Evolutionary conservation across 495 filamentous ascomycete genomes (phyloP), one percentile per base, ranked within the genome.

Genomic region (Penicillium waksmanii): DNA sequence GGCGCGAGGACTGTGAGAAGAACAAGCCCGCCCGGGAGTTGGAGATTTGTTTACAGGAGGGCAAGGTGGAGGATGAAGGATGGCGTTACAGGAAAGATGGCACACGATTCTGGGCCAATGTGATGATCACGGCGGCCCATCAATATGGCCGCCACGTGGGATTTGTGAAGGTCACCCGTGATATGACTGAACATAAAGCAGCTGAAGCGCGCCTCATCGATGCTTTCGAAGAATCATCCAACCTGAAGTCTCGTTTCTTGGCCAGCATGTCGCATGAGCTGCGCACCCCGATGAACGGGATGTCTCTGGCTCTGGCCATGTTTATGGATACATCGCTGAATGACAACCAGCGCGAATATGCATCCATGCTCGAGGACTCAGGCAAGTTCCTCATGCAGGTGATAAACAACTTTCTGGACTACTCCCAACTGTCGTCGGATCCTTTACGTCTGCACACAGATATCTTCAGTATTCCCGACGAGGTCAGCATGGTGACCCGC

Each of bases 251-350:
- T 19, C 84, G 86, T 27, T 90, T 89, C 56, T 69, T 90, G 18
- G 87, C 87, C 34, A 90, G 89, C 74, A 96, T 96, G 91, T 89
- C 85, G 25, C 92, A 96, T 72, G 92, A 96, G 72, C 92, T 96
- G 56, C 82, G 92, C 42, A 96, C 92, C 5, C 87, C 87, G 7
- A 89, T 89, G 68, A 84, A 85, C 4, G 89, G 89, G 17, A 88
- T 92, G 64, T 85, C 89, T 50, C 84, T 89, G 34, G 90, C 91
- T 78, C 77, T 87, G 6, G 85, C 90, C 47, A 79, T 91, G 55
- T 73, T 93, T 27, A 71, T 87, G 19, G 87, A 88, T 61, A 90
- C 84, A n/a, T 67, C 77, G 8, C 73, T 96, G 25, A 77, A 82
- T 42, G 73, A 81, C 3, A 87, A 93, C 47, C 90, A 94, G 65